A percentile compares a stretch with the other conserved stretches of the same genome.
phyloP scores from a whole-genome alignment of 2,329 filamentous ascomycete genomes.

The Chaetomium globosum region DNA sequence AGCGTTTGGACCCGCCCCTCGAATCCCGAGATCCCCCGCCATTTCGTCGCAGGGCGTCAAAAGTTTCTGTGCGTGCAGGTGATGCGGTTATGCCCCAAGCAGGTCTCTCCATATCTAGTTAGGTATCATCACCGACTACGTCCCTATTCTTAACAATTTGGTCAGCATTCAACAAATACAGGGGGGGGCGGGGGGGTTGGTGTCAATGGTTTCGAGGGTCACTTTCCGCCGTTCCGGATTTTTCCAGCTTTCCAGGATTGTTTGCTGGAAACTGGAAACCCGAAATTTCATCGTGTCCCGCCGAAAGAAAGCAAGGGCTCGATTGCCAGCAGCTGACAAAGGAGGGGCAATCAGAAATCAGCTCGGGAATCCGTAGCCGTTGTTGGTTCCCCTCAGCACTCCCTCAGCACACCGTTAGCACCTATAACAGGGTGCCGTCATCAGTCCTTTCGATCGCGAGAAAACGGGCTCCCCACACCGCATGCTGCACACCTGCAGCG shows the following conservation, averaged over 20 bases:
- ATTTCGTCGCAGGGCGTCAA: slow-evolving; percentile 20
- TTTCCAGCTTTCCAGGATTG: slow-evolving; percentile 15
- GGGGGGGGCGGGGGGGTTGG: slow-evolving; percentile 21
- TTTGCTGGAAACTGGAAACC: slow-evolving; percentile 16
- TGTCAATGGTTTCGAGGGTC: not conserved
- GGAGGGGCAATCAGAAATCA: slow-evolving; percentile 26
- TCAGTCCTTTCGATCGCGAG: slow-evolving; percentile 17
- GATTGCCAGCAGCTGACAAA: slow-evolving; percentile 14
- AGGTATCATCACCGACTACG: slow-evolving; percentile 21
- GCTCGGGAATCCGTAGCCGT: slow-evolving; percentile 1
- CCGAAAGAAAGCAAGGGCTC: slow-evolving; percentile 11
- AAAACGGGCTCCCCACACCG: slow-evolving; percentile 10
- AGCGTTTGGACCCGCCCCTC: slow-evolving; percentile 18
- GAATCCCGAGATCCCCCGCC: slow-evolving; percentile 20
- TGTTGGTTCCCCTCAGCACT: slow-evolving; percentile 3
- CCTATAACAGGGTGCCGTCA: slow-evolving; percentile 5
- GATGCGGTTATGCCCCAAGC: slow-evolving; percentile 17
- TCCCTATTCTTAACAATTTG: slow-evolving; percentile 1
- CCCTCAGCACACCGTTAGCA: not conserved
- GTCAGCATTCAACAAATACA: slow-evolving; percentile 23
- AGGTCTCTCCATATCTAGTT: slow-evolving; percentile 20
- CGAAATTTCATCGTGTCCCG: slow-evolving; percentile 26
- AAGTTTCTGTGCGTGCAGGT: slow-evolving; percentile 23
- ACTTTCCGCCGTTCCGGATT: slow-evolving; percentile 20
- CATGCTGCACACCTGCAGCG: slow-evolving; percentile 18